Evolutionary conservation across 2,329 filamentous ascomycete genomes (phyloP).

Genomic region (Hortaea werneckii): DNA sequence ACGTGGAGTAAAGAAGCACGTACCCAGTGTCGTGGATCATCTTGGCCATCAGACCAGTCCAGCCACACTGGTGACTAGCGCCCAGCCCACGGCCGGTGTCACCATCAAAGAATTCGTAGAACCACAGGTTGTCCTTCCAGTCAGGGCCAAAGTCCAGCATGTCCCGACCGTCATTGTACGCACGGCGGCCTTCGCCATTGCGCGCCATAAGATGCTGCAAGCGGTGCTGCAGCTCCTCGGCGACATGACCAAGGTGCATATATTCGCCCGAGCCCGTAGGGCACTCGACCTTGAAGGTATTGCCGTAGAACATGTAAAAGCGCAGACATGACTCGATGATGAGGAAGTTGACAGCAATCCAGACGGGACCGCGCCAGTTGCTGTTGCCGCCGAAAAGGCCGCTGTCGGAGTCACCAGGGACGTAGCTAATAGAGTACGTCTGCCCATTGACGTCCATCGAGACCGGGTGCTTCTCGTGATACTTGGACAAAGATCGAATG

Average conservation of each 20-base stretch:
- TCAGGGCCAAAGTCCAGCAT: constrained; percentile 81
- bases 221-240: constrained; percentile 89
- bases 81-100: constrained; percentile 82
- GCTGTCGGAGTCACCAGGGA: constrained; percentile 92
- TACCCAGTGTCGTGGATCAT: constrained; percentile 98
- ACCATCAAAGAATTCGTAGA: constrained; percentile 95
- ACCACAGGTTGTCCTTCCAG: constrained; percentile 92
- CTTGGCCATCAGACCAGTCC: constrained; percentile 90
- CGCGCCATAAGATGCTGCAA: constrained; percentile 84
- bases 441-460: constrained; percentile 95
- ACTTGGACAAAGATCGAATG: constrained; percentile 84
- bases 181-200: constrained; percentile 74
- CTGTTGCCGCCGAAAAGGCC: constrained; percentile 94
- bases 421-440: constrained; percentile 75
- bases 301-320: constrained; percentile 94
- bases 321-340: constrained; percentile 88
- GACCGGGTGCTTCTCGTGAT: constrained; percentile 79
- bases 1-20: constrained; percentile 26
- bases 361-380: constrained; percentile 92
- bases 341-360: constrained; percentile 92
- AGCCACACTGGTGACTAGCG: constrained; percentile 89
- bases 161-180: constrained; percentile 77
- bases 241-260: constrained; percentile 92
- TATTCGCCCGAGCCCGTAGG: constrained; percentile 86
- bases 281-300: constrained; percentile 80